Percentiles rank a stretch among this genome's conserved stretches.
Evolutionary conservation across 108 stramenopile species (phyloP).

Genomic region (Discostella stelligeroides): DNA sequence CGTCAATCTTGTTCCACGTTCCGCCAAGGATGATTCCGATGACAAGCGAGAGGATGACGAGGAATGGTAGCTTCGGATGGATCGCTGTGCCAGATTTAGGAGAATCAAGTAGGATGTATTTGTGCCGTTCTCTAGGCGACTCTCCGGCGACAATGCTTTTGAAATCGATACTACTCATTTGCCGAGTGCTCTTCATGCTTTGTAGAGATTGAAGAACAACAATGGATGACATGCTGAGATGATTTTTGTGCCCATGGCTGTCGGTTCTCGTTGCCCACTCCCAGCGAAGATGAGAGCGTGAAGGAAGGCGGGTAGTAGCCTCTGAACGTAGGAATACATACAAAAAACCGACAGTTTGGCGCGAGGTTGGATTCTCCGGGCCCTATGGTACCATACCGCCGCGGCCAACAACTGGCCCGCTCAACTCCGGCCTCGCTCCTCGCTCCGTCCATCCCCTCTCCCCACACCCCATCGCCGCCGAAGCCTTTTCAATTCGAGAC

Average conservation of each 20-base stretch:
- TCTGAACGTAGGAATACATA: conserved; percentile 14
- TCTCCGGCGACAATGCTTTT: not conserved
- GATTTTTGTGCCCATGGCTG: no score
- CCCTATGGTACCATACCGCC: no score
- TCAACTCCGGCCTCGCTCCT: no score
- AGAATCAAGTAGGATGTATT: conserved; percentile 6
- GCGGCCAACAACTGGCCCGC: no score
- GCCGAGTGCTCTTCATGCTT: not conserved
- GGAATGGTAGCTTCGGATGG: conserved; percentile 9
- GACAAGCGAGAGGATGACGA: conserved; percentile 10
- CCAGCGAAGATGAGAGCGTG: no score
- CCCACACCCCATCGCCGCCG: not conserved
- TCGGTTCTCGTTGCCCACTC: no score
- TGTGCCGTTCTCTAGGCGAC: not conserved
- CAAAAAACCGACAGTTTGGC: not conserved
- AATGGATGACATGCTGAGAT: no score
- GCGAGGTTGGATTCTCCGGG: no score
- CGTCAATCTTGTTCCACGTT: conserved; percentile 2
- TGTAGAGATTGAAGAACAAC: no score
- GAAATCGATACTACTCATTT: not conserved
- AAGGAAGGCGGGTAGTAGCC: no score
- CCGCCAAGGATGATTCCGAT: conserved; percentile 7
- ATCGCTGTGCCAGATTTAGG: conserved; percentile 7
- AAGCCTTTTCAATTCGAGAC: not conserved
- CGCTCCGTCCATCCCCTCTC: no score